Evolutionary conservation across 805 yeast genomes (phyloP).

Genomic region (Myxozyma neglecta): DNA sequence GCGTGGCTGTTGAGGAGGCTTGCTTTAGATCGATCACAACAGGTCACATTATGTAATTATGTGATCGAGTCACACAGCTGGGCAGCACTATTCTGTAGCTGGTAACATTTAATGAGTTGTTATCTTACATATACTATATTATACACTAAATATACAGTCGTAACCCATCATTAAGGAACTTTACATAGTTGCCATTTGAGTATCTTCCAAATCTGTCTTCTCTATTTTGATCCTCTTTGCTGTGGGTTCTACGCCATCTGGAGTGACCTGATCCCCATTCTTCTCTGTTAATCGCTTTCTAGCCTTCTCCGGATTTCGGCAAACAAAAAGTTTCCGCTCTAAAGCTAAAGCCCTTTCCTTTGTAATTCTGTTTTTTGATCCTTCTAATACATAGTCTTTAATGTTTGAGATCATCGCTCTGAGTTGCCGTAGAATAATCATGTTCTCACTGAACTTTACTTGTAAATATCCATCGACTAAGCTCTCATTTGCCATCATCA

Average conservation of each 20-base stretch:
- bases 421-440: conserved; percentile 32
- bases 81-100: too few relatives aligned
- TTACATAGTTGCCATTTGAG: background rate
- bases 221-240: conserved; percentile 6
- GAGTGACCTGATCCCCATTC: background rate
- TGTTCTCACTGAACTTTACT: conserved; percentile 52
- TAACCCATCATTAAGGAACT: background rate
- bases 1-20: conserved; percentile 13
- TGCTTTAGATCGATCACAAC: background rate
- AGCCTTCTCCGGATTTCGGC: conserved; percentile 37
- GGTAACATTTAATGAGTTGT: background rate
- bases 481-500: conserved; percentile 64
- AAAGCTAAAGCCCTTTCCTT: conserved; percentile 41
- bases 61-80: background rate
- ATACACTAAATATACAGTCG: background rate
- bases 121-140: background rate
- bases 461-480: conserved; percentile 66
- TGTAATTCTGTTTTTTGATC: conserved; percentile 29
- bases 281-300: conserved; percentile 19
- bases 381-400: conserved; percentile 31
- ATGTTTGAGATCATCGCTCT: background rate
- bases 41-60: background rate
- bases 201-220: background rate
- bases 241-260: conserved; percentile 1
- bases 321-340: conserved; percentile 40